Evolutionary conservation across 495 filamentous ascomycete genomes (phyloP).

Genomic region (Penicillium angulare): DNA sequence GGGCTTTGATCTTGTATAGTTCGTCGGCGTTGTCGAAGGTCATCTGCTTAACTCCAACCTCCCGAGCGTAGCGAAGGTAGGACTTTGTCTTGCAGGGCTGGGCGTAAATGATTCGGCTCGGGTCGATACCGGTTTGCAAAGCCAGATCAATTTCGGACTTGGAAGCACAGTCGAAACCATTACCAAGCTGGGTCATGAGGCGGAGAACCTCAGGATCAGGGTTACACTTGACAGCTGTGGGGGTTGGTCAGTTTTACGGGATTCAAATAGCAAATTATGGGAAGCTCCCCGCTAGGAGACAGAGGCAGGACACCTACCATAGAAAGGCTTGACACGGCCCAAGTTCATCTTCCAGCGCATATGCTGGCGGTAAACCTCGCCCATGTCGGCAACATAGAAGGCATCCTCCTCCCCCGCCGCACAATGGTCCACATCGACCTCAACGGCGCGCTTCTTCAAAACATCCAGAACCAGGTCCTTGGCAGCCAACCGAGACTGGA

Average conservation of each 20-base stretch:
- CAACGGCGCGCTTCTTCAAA: slow-evolving; percentile 75
- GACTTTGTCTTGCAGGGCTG: slow-evolving; percentile 99
- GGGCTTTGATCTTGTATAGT: slow-evolving; percentile 92
- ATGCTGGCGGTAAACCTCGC: slow-evolving; percentile 98
- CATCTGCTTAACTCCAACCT: slow-evolving; percentile 91
- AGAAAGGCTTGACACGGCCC: slow-evolving; percentile 91
- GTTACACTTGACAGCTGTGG: slow-evolving; percentile 94
- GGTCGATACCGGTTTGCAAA: slow-evolving; percentile 78
- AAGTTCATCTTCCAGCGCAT: slow-evolving; percentile 96
- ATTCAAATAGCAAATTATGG: too few species aligned
- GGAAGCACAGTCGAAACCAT: slow-evolving; percentile 97
- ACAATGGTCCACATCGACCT: slow-evolving; percentile 80
- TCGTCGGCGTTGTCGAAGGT: slow-evolving; percentile 98
- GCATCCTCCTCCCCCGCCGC: slow-evolving; percentile 91
- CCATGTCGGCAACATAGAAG: slow-evolving; percentile 97
- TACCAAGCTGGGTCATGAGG: slow-evolving; percentile 81
- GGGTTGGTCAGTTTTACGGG: slow-evolving; percentile 2
- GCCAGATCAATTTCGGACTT: slow-evolving; percentile 94
- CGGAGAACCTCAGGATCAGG: slow-evolving; percentile 85
- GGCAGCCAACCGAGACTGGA: slow-evolving; percentile 48
- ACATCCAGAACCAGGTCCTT: slow-evolving; percentile 70
- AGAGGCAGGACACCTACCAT: slow-evolving; percentile 60
- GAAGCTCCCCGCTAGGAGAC: neutral
- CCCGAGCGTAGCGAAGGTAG: slow-evolving; percentile 84
- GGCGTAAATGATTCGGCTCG: slow-evolving; percentile 94